Evolutionary conservation across 2,329 filamentous ascomycete species (phyloP).

Genomic region (Beauveria caledonica): DNA sequence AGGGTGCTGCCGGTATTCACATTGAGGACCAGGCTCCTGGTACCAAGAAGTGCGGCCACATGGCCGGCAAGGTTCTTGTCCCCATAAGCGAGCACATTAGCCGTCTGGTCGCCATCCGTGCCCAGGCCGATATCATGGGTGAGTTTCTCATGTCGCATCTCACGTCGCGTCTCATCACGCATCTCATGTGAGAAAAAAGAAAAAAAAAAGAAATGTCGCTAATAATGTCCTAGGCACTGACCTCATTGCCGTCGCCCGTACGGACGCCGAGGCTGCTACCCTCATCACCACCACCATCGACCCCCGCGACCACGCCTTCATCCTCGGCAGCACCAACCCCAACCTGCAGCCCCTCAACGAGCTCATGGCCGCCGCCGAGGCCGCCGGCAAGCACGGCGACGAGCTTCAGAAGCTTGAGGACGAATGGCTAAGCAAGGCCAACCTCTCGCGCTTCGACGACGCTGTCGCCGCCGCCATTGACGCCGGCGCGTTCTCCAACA

Average conservation of each 20-base stretch:
- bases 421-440: constrained; percentile 69
- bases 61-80: constrained; percentile 97
- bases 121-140: constrained; percentile 98
- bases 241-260: constrained; percentile 84
- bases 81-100: constrained; percentile 98
- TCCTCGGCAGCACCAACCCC: constrained; percentile 82
- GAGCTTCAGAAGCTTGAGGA: constrained; percentile 90
- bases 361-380: constrained; percentile 81
- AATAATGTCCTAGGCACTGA: constrained; percentile 52
- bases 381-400: constrained; percentile 67
- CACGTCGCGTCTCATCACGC: background rate
- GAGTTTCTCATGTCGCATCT: constrained; percentile 16
- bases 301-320: constrained; percentile 88
- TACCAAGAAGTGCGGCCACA: constrained; percentile 99
- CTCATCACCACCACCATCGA: constrained; percentile 96
- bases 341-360: constrained; percentile 77
- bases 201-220: background rate
- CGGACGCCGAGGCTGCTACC: constrained; percentile 94
- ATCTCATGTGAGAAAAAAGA: background rate
- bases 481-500: constrained; percentile 56
- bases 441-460: constrained; percentile 82
- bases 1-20: constrained; percentile 93
- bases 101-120: constrained; percentile 89
- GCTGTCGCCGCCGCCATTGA: constrained; percentile 80
- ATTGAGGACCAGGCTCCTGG: constrained; percentile 98